Conservation (phyloP, 345 rosid genomes). For the Isatis tinctoria region DNA sequence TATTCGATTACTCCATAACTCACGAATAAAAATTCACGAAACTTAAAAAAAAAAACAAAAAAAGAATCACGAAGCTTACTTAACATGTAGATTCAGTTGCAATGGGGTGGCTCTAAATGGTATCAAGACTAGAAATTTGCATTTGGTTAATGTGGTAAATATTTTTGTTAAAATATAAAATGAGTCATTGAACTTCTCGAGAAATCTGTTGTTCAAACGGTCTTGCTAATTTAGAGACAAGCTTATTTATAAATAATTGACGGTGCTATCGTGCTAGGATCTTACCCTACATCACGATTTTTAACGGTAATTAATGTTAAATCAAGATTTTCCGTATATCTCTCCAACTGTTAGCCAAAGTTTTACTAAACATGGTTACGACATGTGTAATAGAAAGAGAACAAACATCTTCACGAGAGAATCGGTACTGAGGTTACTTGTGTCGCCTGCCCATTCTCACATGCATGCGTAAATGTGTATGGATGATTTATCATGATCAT, state of each 20-base stretch:
- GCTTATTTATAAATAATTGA: background rate
- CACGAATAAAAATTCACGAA: too few relatives aligned
- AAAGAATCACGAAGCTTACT: background rate
- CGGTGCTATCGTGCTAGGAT: background rate
- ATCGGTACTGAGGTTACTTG: slow-evolving; percentile 5
- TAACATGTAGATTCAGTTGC: too few relatives aligned
- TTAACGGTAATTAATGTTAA: background rate
- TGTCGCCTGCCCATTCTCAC: slow-evolving; percentile 10
- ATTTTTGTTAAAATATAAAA: background rate
- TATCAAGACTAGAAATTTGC: background rate
- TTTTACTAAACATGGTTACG: slow-evolving; percentile 7
- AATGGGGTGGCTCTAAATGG: background rate
- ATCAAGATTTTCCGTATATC: background rate
- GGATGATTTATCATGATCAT: background rate
- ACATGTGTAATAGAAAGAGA: slow-evolving; percentile 6
- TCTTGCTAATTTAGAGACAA: background rate
- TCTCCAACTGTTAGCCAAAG: slow-evolving; percentile 1
- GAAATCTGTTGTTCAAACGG: background rate
- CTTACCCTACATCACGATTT: slow-evolving; percentile 18
- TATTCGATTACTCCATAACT: too few relatives aligned
- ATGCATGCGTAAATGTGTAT: slow-evolving; percentile 14
- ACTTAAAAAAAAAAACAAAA: too few relatives aligned
- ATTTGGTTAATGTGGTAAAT: background rate
- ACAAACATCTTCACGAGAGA: slow-evolving; percentile 21
- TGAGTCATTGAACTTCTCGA: background rate